Percentiles rank a stretch among this genome's conserved stretches.
These are phyloP conservation scores for Drechslerella stenobrocha DNA, from an alignment of 2,329 filamentous ascomycete genomes.

Conservation along the genomic window DNA sequence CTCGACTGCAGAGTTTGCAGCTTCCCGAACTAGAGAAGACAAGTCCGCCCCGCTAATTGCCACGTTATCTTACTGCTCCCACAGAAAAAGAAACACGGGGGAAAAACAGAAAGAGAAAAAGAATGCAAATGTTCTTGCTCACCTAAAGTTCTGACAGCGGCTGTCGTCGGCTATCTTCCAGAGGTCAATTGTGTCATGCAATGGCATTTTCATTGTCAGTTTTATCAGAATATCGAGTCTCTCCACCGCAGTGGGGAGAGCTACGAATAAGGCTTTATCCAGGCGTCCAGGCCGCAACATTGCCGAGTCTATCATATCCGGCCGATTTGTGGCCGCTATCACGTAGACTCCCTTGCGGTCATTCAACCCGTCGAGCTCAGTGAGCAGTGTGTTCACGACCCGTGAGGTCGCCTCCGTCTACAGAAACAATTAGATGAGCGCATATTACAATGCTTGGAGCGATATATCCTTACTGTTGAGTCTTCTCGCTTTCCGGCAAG, in stretches of 20 bases:
- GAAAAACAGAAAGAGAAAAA: too few relatives aligned
- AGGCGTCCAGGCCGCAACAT: slow-evolving; percentile 90
- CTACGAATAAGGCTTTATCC: slow-evolving; percentile 85
- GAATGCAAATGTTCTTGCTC: too few relatives aligned
- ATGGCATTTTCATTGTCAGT: slow-evolving; percentile 60
- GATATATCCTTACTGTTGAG: slow-evolving; percentile 50
- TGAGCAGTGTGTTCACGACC: slow-evolving; percentile 92
- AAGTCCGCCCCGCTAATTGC: slow-evolving; percentile 63
- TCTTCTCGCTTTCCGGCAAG: slow-evolving; percentile 82
- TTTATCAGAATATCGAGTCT: slow-evolving; percentile 83
- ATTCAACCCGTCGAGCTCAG: slow-evolving; percentile 85
- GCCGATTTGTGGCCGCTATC: slow-evolving; percentile 90
- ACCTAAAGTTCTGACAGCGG: slow-evolving; percentile 74
- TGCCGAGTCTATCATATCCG: slow-evolving; percentile 93
- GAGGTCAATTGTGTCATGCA: slow-evolving; percentile 63
- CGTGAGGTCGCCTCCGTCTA: slow-evolving; percentile 81
- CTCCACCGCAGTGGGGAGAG: slow-evolving; percentile 76
- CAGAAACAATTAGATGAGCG: slow-evolving; percentile 53
- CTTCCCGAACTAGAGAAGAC: slow-evolving; percentile 63
- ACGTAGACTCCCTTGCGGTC: slow-evolving; percentile 85
- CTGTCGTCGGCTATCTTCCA: slow-evolving; percentile 67
- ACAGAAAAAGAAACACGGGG: too few relatives aligned
- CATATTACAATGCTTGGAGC: neutral
- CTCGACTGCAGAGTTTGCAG: slow-evolving; percentile 56
- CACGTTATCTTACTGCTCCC: too few relatives aligned